Evolutionary conservation across 306 rosid genomes (phyloP).

Genomic region (Ammopiptanthus mongolicus): DNA sequence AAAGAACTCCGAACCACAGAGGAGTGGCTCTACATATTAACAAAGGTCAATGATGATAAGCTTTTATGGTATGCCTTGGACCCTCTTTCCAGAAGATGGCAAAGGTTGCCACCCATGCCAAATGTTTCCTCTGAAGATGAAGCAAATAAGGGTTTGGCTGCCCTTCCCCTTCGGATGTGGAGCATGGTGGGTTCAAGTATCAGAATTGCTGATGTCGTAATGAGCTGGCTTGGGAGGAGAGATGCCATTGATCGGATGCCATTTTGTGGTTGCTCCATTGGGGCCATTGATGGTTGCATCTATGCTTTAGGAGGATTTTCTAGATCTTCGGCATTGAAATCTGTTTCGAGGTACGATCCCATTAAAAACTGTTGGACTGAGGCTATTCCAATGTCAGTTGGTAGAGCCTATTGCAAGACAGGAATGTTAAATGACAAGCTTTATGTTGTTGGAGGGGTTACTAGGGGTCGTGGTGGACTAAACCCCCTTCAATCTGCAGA

Average conservation of each 20-base stretch:
- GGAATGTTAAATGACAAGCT: conserved; percentile 34
- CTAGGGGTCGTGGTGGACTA: conserved; percentile 36
- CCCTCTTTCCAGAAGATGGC: conserved; percentile 33
- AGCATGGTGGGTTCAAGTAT: conserved; percentile 29
- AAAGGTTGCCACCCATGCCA: conserved; percentile 34
- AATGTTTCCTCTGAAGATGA: conserved; percentile 30
- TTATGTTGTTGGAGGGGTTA: conserved; percentile 38
- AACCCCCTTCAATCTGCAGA: conserved; percentile 42
- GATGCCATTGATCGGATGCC: conserved; percentile 32
- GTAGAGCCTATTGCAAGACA: conserved; percentile 41
- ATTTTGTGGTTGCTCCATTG: conserved; percentile 35
- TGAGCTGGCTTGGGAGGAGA: conserved; percentile 37
- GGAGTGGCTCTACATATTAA: conserved; percentile 41
- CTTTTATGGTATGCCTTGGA: conserved; percentile 35
- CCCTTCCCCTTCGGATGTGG: conserved; percentile 30
- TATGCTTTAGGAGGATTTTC: conserved; percentile 39
- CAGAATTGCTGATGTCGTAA: conserved; percentile 28
- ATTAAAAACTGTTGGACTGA: conserved; percentile 29
- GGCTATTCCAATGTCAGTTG: conserved; percentile 30
- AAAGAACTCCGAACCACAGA: conserved; percentile 32
- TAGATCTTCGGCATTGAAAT: conserved; percentile 31
- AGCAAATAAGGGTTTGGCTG: conserved; percentile 21
- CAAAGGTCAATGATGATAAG: conserved; percentile 25
- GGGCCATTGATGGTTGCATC: conserved; percentile 31
- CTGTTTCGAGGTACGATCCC: conserved; percentile 37